Conservation (phyloP, 495 filamentous ascomycete species). For the Hapsidospora chrysogenum region DNA sequence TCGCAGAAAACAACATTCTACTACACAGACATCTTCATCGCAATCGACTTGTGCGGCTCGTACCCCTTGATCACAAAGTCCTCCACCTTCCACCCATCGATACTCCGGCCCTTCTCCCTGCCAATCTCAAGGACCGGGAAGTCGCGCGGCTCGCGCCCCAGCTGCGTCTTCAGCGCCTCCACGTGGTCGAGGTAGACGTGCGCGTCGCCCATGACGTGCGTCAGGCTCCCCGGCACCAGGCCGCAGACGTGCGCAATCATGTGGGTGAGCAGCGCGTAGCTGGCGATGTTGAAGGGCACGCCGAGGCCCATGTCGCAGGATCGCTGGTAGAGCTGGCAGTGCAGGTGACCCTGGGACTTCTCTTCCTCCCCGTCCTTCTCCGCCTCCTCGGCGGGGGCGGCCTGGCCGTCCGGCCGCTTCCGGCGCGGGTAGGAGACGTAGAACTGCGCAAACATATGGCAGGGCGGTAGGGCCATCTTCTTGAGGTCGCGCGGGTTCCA, state of each 20-base stretch:
- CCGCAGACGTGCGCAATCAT: constrained; percentile 82
- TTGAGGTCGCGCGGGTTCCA: constrained; percentile 83
- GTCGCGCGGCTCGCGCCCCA: constrained; percentile 59
- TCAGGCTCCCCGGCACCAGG: constrained; percentile 65
- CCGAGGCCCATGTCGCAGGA: constrained; percentile 94
- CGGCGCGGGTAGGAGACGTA: constrained; percentile 65
- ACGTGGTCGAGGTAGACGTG: constrained; percentile 92
- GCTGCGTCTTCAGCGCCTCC: constrained; percentile 65
- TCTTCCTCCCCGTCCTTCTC: constrained; percentile 13
- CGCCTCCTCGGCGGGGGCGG: constrained; percentile 11
- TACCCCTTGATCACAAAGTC: constrained; percentile 85
- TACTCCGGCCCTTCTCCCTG: constrained; percentile 44
- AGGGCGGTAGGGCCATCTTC: constrained; percentile 90
- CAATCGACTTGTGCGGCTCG: constrained; percentile 72
- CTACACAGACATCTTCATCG: constrained; percentile 97
- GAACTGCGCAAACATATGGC: constrained; percentile 98
- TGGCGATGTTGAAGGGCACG: constrained; percentile 94
- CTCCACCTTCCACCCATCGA: constrained; percentile 75
- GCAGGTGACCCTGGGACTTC: constrained; percentile 46
- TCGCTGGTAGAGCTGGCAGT: constrained; percentile 84
- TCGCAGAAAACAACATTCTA: no score
- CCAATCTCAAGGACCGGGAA: constrained; percentile 66
- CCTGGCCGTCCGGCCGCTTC: constrained; percentile 5
- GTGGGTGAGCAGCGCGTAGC: constrained; percentile 81
- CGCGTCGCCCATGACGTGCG: constrained; percentile 90